A percentile compares a stretch with the other conserved stretches of the same genome.
Evolutionary conservation across 441 rosid species (phyloP).

Genomic region (Croton laevigatus): DNA sequence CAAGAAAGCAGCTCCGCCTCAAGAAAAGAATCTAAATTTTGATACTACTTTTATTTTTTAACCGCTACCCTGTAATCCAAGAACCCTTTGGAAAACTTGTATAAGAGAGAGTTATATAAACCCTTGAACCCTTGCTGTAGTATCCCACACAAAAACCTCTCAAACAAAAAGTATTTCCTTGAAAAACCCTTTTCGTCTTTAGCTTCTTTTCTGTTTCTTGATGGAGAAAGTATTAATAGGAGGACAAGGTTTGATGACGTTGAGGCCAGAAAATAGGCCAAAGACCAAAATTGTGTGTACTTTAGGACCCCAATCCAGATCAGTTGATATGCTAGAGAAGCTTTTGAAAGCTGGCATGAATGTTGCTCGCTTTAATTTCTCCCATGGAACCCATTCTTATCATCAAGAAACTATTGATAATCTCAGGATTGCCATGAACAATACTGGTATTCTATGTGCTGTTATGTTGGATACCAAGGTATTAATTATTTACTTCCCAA

Average conservation of each 20-base stretch:
- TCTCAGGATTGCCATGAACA: slow-evolving; percentile 75
- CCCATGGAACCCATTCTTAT: slow-evolving; percentile 88
- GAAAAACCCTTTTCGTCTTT: background rate
- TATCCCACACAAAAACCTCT: background rate
- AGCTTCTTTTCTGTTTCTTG: background rate
- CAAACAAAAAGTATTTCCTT: background rate
- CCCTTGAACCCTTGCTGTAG: background rate
- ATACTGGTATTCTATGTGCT: slow-evolving; percentile 85
- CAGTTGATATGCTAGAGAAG: slow-evolving; percentile 71
- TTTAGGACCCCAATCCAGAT: slow-evolving; percentile 85
- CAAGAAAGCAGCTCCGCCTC: background rate
- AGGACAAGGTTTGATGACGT: background rate
- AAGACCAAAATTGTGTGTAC: slow-evolving; percentile 97
- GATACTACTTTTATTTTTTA: background rate
- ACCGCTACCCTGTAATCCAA: background rate
- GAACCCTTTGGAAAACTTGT: background rate
- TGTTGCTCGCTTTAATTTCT: slow-evolving; percentile 94
- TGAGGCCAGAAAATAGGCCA: slow-evolving; percentile 38
- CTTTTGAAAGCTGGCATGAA: slow-evolving; percentile 88
- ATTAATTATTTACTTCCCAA: background rate
- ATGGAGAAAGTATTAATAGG: slow-evolving; percentile 28
- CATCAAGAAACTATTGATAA: slow-evolving; percentile 91
- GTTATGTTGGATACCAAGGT: slow-evolving; percentile 98
- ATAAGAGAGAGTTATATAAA: background rate
- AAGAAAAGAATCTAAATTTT: background rate